Evolutionary conservation across 768 basidiomycete species (phyloP).

Genomic region (Phaffia australis): DNA sequence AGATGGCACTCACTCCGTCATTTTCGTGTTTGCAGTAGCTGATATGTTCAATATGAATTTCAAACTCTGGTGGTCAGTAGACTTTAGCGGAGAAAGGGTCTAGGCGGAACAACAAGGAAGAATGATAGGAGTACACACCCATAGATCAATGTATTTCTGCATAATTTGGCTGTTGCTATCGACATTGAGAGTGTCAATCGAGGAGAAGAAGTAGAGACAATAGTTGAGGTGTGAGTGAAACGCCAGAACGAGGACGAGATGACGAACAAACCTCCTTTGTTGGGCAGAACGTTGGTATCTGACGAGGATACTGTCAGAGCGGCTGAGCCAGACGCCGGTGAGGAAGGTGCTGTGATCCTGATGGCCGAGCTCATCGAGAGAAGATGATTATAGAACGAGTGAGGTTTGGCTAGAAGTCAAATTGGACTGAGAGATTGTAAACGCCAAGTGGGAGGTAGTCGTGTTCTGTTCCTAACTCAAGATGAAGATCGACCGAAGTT

Average conservation of each 20-base stretch:
- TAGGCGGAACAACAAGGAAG: background rate
- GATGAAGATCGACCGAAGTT: too few relatives aligned
- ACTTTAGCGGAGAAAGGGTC: background rate
- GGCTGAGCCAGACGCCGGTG: conserved; percentile 6
- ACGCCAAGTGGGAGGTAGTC: too few relatives aligned
- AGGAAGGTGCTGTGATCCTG: conserved; percentile 18
- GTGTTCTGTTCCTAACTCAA: too few relatives aligned
- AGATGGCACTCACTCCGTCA: too few relatives aligned
- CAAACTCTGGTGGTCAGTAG: background rate
- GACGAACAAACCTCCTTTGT: conserved; percentile 8
- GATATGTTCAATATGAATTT: background rate
- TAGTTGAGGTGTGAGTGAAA: background rate
- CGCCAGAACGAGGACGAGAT: background rate
- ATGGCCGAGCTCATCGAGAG: conserved; percentile 14
- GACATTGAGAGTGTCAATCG: background rate
- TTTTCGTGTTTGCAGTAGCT: conserved; percentile 3
- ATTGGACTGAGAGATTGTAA: too few relatives aligned
- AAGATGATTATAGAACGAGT: background rate
- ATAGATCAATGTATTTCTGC: conserved; percentile 20
- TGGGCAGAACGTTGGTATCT: background rate
- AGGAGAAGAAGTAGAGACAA: background rate
- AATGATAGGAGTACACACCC: conserved; percentile 2
- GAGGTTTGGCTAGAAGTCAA: too few relatives aligned
- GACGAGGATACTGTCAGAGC: background rate
- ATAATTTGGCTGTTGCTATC: conserved; percentile 16